Evolutionary conservation across 1,284 basidiomycete species (phyloP).

Genomic region (Ceratobasidium sp.): DNA sequence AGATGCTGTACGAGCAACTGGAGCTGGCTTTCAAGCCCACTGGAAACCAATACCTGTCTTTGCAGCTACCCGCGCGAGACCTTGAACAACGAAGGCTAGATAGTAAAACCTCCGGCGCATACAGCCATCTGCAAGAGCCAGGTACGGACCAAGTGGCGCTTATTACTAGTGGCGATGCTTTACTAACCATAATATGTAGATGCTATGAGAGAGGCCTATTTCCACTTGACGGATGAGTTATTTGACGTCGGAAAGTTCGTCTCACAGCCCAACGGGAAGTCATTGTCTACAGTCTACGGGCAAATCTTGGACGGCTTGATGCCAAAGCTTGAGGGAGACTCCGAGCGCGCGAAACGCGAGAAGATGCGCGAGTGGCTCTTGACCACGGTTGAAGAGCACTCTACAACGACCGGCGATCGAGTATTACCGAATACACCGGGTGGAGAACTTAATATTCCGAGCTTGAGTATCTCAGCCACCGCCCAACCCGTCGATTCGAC

Average conservation of each 20-base stretch:
- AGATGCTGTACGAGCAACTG: background rate
- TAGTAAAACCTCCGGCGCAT: background rate
- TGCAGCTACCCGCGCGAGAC: background rate
- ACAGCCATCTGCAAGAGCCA: too few relatives aligned
- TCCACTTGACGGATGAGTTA: background rate
- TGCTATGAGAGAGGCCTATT: background rate
- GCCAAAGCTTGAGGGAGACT: background rate
- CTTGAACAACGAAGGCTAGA: background rate
- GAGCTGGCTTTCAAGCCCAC: background rate
- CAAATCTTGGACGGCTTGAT: background rate
- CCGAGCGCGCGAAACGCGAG: background rate
- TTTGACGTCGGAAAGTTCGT: slow-evolving; percentile 1
- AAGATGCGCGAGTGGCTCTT: background rate
- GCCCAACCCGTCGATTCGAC: background rate
- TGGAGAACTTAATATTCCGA: background rate
- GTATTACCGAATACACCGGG: too few relatives aligned
- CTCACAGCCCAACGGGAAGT: background rate
- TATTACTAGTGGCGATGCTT: background rate
- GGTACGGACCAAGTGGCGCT: too few relatives aligned
- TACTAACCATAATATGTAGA: background rate
- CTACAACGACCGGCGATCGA: background rate
- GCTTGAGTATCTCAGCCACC: background rate
- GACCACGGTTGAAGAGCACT: background rate
- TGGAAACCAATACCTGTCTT: background rate
- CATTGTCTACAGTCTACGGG: background rate